Conservation (phyloP, 23 red algal genomes). For the Cyanidiococcus yangmingshanensis region DNA sequence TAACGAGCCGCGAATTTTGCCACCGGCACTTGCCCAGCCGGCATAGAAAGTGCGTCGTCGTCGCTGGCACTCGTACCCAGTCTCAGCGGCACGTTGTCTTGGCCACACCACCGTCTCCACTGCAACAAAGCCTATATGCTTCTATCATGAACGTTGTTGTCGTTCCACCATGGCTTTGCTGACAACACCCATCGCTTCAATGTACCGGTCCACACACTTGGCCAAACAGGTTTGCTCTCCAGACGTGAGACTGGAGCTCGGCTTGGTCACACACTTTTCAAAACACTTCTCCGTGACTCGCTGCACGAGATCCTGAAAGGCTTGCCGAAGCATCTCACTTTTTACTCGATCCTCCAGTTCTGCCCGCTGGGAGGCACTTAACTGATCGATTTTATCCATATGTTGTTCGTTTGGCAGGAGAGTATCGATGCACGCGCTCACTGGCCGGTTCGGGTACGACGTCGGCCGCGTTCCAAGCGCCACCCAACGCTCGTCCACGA, state of each 20-base stretch:
- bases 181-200: conserved; percentile 74
- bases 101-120: too few species aligned
- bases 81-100: too few species aligned
- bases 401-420: too few species aligned
- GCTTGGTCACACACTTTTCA: conserved; percentile 82
- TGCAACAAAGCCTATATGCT: too few species aligned
- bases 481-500: too few species aligned
- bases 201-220: conserved; percentile 87
- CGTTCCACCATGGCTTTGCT: conserved; percentile 39
- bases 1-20: too few species aligned
- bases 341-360: conserved; percentile 27
- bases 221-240: conserved; percentile 78
- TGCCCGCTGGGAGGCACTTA: neutral
- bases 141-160: conserved; percentile 16
- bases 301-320: conserved; percentile 65
- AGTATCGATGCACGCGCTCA: too few species aligned
- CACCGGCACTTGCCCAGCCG: too few species aligned
- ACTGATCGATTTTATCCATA: conserved; percentile 18
- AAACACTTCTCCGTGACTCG: conserved; percentile 85
- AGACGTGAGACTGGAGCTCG: conserved; percentile 44
- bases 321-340: conserved; percentile 31
- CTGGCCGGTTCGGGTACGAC: too few species aligned
- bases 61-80: too few species aligned
- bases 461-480: too few species aligned
- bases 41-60: too few species aligned